Base-by-base conservation (phyloP, 331 rosid species). In the Rosa hybrid region DNA sequence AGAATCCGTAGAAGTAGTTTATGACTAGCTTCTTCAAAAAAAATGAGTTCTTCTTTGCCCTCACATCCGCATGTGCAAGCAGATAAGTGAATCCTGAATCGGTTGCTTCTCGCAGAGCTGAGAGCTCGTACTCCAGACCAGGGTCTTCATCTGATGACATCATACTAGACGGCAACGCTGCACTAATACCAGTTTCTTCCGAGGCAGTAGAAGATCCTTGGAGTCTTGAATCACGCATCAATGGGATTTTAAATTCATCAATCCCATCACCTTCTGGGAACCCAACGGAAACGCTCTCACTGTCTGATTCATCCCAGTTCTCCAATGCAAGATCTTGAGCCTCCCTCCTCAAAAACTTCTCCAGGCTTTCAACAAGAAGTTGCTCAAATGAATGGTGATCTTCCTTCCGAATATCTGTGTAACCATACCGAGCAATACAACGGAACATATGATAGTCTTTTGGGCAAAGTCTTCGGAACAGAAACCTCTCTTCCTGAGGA, bases 381-480 rank as follows among this genome's bases (percentile, higher is more conserved):
- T 88, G 91, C 88, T 96, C 99, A n/a, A 96, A 96, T n/a, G 94
- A 90, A 53, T 74, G 92, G 88, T 96, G 98, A 83, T 96, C 99
- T 89, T 96, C 99, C 88, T 96, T 96, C 77, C 92, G 82, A 38
- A 90, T 83, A 77, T 95, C 98, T 79, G 90, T 95, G 89, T 93
- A 95, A 78, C 99, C 99, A 44, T 95, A 91, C 51, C 99, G 85
- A 16, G 98, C 99, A 54, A 95, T 86, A 54, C 98, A 91, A 25
- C 94, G 99, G 81, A 95, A 95, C 84, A 95, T 93, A 60, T 93
- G 98, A 88, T 91, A 95, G 83, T 95, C 99, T 80, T 88, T 93
- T 0, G 97, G 94, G 86, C 99, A 92, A 78, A 93, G 91, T 90
- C 99, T 86, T 79, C 98, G 87, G 69, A 95, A 95, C 25, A 95